Evolutionary conservation across 1,139 yeast species (phyloP).

Genomic region (Sugiyamaella grinbergsii): DNA sequence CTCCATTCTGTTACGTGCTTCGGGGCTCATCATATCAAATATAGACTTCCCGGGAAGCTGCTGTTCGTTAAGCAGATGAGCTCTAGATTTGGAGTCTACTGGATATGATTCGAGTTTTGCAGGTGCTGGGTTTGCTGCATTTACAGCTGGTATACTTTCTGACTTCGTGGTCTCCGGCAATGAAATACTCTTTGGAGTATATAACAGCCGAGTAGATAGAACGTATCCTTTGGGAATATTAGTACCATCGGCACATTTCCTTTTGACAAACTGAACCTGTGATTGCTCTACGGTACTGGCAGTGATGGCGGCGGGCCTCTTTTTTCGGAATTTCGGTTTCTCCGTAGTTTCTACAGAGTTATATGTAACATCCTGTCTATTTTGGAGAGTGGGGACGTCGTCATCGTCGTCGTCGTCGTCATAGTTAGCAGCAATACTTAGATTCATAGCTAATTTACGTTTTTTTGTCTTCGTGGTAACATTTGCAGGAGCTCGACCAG

Average conservation of each 20-base stretch:
- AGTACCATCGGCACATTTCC: constrained; percentile 29
- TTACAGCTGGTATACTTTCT: background rate
- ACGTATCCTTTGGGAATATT: constrained; percentile 31
- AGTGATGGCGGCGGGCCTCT: constrained; percentile 5
- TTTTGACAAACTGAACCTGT: constrained; percentile 3
- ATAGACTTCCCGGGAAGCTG: constrained; percentile 29
- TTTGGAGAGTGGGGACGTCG: background rate
- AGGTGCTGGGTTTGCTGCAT: background rate
- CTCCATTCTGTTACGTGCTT: constrained; percentile 26
- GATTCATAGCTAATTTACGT: constrained; percentile 26
- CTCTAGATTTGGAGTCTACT: constrained; percentile 20
- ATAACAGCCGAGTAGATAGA: constrained; percentile 21
- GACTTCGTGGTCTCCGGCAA: background rate
- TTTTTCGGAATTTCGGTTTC: constrained; percentile 8
- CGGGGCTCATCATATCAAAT: constrained; percentile 31
- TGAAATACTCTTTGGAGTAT: background rate
- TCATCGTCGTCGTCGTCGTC: constrained; percentile 26
- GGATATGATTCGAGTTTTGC: too few species aligned
- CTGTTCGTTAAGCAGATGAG: constrained; percentile 26
- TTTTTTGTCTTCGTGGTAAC: constrained; percentile 18
- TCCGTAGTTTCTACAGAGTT: background rate
- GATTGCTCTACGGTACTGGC: constrained; percentile 3
- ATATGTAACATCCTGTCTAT: background rate
- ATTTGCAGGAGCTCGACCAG: too few species aligned
- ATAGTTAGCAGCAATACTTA: constrained; percentile 27